phyloP scores from a whole-genome alignment of 177 flowering plant genomes.

The Vitis hybrid region DNA sequence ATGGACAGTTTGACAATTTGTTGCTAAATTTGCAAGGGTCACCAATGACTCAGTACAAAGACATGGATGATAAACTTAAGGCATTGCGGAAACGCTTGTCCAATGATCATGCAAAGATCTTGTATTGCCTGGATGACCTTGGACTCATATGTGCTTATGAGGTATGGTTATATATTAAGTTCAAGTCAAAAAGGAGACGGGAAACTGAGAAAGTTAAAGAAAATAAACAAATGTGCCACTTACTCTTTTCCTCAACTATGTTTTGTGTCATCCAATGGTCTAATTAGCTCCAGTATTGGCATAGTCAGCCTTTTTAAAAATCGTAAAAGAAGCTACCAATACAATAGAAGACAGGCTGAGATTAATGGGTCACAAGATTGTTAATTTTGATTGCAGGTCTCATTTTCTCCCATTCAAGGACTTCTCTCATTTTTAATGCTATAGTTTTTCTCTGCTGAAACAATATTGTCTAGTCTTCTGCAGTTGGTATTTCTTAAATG shows the following conservation, averaged over 20 bases:
- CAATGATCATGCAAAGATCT: conserved; percentile 51
- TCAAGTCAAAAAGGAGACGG: neutral
- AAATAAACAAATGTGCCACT: neutral
- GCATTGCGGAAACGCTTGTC: conserved; percentile 43
- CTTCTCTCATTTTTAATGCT: too few relatives aligned
- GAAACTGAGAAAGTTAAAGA: neutral
- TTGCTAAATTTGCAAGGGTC: conserved; percentile 38
- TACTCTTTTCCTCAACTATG: neutral
- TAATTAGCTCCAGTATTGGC: too few relatives aligned
- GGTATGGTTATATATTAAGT: conserved; percentile 39
- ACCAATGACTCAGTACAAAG: conserved; percentile 36
- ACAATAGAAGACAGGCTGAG: too few relatives aligned
- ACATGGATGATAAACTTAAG: conserved; percentile 46
- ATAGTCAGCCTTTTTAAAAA: too few relatives aligned
- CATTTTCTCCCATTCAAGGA: too few relatives aligned
- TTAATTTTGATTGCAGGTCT: too few relatives aligned
- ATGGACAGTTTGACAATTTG: conserved; percentile 57
- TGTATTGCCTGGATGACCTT: conserved; percentile 75
- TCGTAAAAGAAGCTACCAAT: too few relatives aligned
- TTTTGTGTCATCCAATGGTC: too few relatives aligned
- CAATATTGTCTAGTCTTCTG: too few relatives aligned
- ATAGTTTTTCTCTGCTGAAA: too few relatives aligned
- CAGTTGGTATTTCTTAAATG: too few relatives aligned
- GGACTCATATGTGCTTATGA: conserved; percentile 80
- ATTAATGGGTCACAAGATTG: too few relatives aligned